These are phyloP conservation scores for Torulaspora globosa DNA, from an alignment of 1,139 yeast genomes.

Conservation along the genomic window DNA sequence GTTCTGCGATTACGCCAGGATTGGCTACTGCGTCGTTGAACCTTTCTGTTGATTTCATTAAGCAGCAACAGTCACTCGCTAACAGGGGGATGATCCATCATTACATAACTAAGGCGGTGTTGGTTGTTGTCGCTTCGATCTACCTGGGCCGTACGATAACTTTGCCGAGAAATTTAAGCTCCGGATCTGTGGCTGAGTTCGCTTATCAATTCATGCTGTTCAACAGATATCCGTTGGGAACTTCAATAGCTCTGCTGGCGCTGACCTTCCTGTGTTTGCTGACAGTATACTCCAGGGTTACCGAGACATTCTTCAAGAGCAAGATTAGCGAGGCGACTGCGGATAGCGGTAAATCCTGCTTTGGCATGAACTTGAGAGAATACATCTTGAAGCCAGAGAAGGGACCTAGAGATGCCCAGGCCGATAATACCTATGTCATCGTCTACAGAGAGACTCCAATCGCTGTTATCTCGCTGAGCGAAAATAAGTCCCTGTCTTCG, in stretches of 20 bases:
- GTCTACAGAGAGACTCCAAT: constrained; percentile 65
- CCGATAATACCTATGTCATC: constrained; percentile 49
- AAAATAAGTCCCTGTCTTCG: constrained; percentile 32
- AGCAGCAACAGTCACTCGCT: constrained; percentile 52
- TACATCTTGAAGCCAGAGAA: constrained; percentile 42
- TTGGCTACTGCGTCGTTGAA: constrained; percentile 57
- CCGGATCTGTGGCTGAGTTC: constrained; percentile 24
- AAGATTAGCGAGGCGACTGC: constrained; percentile 49
- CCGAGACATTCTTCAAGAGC: constrained; percentile 40
- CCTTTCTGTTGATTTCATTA: constrained; percentile 59
- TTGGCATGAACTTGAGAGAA: constrained; percentile 51
- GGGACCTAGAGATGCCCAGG: constrained; percentile 37
- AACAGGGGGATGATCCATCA: constrained; percentile 50
- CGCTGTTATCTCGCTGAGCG: constrained; percentile 49
- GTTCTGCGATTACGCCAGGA: constrained; percentile 50
- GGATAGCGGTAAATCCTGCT: constrained; percentile 44
- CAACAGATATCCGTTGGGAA: constrained; percentile 27
- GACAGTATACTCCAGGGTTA: constrained; percentile 33
- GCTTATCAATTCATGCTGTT: constrained; percentile 25
- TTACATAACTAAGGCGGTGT: constrained; percentile 38
- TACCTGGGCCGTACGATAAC: constrained; percentile 24
- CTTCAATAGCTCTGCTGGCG: constrained; percentile 7
- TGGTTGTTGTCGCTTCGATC: constrained; percentile 33
- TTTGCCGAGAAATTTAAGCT: constrained; percentile 19
- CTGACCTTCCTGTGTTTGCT: constrained; percentile 23